Evolutionary conservation across 2,329 filamentous ascomycete species (phyloP), one percentile per base, ranked within the genome.

Genomic region (Fusarium scirpi): DNA sequence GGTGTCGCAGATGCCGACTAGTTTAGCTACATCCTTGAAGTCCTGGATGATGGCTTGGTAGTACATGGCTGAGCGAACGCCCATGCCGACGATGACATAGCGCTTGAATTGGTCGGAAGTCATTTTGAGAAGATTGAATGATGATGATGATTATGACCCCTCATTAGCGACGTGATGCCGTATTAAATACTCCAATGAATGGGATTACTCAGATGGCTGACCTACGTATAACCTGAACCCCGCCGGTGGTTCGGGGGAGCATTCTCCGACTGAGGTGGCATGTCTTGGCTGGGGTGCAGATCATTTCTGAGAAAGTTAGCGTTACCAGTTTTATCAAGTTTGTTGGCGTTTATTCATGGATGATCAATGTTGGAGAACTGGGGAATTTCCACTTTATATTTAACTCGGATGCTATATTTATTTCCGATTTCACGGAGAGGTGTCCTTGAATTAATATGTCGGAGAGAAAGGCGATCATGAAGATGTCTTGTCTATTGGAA

Each of bases 1-100:
- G 5, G 85, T 88, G 71, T 90, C 87, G 77, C 87, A 89, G 62
- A 90, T 79, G 1, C 81, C 87, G 12, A 89, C 87, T n/a, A 90
- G 54, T 77, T 71, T 5, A 83, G 85, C 4, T 82, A 86, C 30
- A 18, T 78, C 73, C 47, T 77, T 77, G 77, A 87, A 89, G 67
- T 87, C 84, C 30, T 79, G 79, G 20, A 84, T 84, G 65, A 90
- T 89, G 45, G 86, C 85, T 4, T 83, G 83, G 78, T 89, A 90
- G 79, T 87, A 90, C 80, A 90, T 88, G 54, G 82, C 82, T 16
- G 87, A 85, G 20, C 87, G 85, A 29, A 86, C 86, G 38, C 87
- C 87, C 12, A 85, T 86, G 76, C 87, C 87, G 29, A 90, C 82
- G 34, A 89, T 79, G 74, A 85, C 87, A 71, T 89, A 89, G 44